Evolutionary conservation across 352 stramenopile genomes (phyloP).

Genomic region (Stephanocyclus meneghinianus): DNA sequence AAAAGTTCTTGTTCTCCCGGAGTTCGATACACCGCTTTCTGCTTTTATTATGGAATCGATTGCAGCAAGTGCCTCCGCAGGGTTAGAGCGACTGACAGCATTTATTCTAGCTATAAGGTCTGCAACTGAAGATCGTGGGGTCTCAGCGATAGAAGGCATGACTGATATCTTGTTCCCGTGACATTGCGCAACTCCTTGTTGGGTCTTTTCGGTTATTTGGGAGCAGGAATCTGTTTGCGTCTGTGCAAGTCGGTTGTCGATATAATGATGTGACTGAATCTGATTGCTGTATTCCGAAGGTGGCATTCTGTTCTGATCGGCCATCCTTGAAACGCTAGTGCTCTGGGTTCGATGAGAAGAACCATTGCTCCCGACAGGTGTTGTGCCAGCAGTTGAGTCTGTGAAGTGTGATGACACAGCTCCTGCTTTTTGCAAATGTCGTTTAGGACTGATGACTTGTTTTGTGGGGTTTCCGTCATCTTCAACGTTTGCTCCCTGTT

Average conservation of each 20-base stretch:
- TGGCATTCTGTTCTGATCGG: background rate
- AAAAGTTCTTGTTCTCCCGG: background rate
- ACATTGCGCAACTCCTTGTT: background rate
- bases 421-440: slow-evolving; percentile 9
- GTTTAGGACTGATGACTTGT: slow-evolving; percentile 7
- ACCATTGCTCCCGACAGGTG: slow-evolving; percentile 27
- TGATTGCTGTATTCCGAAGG: background rate
- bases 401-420: slow-evolving; percentile 47
- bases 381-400: slow-evolving; percentile 53
- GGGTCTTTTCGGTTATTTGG: background rate
- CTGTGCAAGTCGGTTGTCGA: background rate
- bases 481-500: slow-evolving; percentile 13
- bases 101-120: slow-evolving; percentile 67
- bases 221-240: background rate
- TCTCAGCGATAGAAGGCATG: slow-evolving; percentile 41
- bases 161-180: background rate
- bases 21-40: slow-evolving; percentile 27
- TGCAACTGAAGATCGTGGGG: slow-evolving; percentile 35
- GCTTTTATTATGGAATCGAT: slow-evolving; percentile 77
- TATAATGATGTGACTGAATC: background rate
- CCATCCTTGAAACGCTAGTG: slow-evolving; percentile 10
- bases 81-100: slow-evolving; percentile 69
- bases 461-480: background rate
- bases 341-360: slow-evolving; percentile 26
- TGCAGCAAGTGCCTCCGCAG: slow-evolving; percentile 62